Percentiles rank a stretch among this genome's conserved stretches.
Conservation (phyloP, 129 eudicot genomes). For the Flaveria robusta region DNA sequence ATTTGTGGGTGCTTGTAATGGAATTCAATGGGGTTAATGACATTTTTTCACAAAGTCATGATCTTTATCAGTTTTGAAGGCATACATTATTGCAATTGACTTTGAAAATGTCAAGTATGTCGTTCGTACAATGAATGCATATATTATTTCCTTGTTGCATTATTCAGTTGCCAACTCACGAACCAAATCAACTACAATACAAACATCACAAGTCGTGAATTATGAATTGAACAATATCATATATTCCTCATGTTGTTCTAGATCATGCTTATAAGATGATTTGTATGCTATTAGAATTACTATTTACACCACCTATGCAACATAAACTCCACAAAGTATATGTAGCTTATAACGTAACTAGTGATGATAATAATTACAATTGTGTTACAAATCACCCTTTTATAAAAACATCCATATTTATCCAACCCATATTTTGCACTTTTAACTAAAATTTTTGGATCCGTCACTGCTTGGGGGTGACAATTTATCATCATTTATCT, state of each 20-base stretch:
- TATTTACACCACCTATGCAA: neutral
- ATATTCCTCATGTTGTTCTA: neutral
- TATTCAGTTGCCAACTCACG: neutral
- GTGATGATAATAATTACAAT: neutral
- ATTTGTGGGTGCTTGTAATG: constrained; percentile 4
- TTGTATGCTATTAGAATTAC: neutral
- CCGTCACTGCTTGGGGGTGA: too few species aligned
- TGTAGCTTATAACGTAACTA: neutral
- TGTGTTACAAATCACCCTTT: neutral
- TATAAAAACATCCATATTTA: neutral
- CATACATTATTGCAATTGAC: constrained; percentile 3
- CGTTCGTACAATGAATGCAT: neutral
- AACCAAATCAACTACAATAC: constrained; percentile 5
- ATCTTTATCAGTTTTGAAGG: neutral
- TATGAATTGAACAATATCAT: neutral
- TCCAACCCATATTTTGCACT: too few species aligned
- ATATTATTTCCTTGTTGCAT: constrained; percentile 1
- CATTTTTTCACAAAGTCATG: neutral
- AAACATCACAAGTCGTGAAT: constrained; percentile 1
- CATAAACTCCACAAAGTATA: neutral
- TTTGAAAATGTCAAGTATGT: constrained; percentile 8
- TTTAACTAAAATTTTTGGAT: too few species aligned
- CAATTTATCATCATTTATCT: too few species aligned
- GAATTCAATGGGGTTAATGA: neutral
- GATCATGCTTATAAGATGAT: neutral